A percentile compares a stretch with the other conserved stretches of the same genome.
Conservation (phyloP, 1,284 basidiomycete genomes). For the Trichosporon sp. region DNA sequence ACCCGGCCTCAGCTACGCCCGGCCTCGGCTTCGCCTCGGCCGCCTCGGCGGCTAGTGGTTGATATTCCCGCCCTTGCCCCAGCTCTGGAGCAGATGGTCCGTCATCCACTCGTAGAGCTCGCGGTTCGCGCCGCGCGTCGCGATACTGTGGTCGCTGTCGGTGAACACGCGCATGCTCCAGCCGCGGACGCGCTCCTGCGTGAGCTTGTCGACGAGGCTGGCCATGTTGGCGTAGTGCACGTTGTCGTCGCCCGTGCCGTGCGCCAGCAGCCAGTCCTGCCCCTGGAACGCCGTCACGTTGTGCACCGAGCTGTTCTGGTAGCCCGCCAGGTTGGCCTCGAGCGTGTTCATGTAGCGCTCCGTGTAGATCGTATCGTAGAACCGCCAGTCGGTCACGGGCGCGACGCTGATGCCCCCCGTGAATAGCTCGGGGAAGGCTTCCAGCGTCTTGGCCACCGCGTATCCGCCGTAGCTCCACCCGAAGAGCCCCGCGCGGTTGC, state of each 20-base stretch:
- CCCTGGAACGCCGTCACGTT: conserved; percentile 77
- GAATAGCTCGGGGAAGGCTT: conserved; percentile 77
- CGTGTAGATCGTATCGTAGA: conserved; percentile 66
- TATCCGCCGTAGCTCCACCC: conserved; percentile 95
- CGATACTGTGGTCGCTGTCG: conserved; percentile 86
- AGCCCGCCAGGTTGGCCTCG: conserved; percentile 69
- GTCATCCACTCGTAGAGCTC: conserved; percentile 87
- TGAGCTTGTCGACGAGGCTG: conserved; percentile 86
- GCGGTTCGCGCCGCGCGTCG: conserved; percentile 65
- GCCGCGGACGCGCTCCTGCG: conserved; percentile 64
- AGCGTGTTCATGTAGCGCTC: conserved; percentile 96
- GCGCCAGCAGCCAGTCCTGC: conserved; percentile 73
- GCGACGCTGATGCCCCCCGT: conserved; percentile 61
- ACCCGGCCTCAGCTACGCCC: not conserved
- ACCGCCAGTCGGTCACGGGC: conserved; percentile 74
- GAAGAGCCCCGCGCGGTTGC: conserved; percentile 83
- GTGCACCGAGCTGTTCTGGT: conserved; percentile 75
- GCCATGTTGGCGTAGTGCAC: conserved; percentile 88
- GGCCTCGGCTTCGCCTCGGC: not conserved
- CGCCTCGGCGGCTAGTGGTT: conserved; percentile 12
- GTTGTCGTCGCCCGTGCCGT: conserved; percentile 92
- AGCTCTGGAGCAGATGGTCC: conserved; percentile 76
- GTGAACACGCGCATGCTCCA: conserved; percentile 95
- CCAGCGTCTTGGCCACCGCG: conserved; percentile 85
- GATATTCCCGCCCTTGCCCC: conserved; percentile 72